phyloP scores from a whole-genome alignment of 257 asterid genomes.

The Solanum chiquidenum region DNA sequence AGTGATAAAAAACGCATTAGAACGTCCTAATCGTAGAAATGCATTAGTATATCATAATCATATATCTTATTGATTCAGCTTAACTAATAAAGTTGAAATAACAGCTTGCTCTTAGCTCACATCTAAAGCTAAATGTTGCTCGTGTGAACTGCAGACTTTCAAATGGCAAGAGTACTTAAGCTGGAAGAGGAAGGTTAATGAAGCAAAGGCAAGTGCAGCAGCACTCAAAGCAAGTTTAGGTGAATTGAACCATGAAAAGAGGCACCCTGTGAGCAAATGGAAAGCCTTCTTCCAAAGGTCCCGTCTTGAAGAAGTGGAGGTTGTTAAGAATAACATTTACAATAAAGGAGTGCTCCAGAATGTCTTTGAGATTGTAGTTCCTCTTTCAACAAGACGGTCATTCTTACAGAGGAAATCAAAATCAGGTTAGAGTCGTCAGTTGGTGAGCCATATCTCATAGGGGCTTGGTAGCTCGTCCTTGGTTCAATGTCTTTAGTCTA shows the following conservation, averaged over 20 bases:
- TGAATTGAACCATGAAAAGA: constrained; percentile 43
- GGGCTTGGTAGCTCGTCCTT: neutral
- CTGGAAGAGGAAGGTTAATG: constrained; percentile 77
- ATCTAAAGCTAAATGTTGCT: neutral
- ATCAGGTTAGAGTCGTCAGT: constrained; percentile 29
- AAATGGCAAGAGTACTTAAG: constrained; percentile 86
- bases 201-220: constrained; percentile 80
- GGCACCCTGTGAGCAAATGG: constrained; percentile 67
- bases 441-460: neutral
- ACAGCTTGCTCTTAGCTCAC: neutral
- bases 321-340: constrained; percentile 57
- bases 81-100: neutral
- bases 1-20: neutral
- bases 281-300: constrained; percentile 66
- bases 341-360: constrained; percentile 62
- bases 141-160: constrained; percentile 47
- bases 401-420: constrained; percentile 48
- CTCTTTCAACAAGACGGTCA: constrained; percentile 62
- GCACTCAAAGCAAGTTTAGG: constrained; percentile 70
- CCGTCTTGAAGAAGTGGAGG: constrained; percentile 49
- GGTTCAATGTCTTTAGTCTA: constrained; percentile 6
- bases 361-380: constrained; percentile 47
- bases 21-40: neutral
- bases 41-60: neutral
- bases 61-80: neutral